Conservation (phyloP, 805 yeast genomes). For the Kockiozyma suomiensis region DNA sequence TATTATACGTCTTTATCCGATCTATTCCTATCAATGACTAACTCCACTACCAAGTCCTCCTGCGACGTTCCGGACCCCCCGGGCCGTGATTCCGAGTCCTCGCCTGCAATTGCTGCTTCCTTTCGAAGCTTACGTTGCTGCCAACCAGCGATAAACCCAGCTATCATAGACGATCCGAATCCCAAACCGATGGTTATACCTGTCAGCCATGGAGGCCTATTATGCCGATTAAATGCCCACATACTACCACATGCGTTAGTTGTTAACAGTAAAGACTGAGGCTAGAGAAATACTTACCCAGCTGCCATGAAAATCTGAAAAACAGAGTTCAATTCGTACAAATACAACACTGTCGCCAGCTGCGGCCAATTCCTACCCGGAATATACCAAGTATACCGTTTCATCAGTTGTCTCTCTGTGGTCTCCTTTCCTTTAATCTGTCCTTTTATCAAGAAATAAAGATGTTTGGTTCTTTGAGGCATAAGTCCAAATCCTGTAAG, state of each 20-base stretch:
- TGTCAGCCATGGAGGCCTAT: conserved; percentile 34
- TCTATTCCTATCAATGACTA: background rate
- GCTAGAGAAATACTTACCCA: conserved; percentile 22
- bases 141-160: conserved; percentile 21
- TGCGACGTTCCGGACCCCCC: background rate
- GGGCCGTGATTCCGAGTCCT: background rate
- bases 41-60: background rate
- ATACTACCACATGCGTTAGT: conserved; percentile 8
- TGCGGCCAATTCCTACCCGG: conserved; percentile 16
- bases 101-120: background rate
- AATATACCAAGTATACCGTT: conserved; percentile 29
- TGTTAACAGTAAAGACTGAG: background rate
- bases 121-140: conserved; percentile 15
- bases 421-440: conserved; percentile 7
- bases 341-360: conserved; percentile 26
- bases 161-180: conserved; percentile 22
- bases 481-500: conserved; percentile 33
- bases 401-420: conserved; percentile 11
- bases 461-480: conserved; percentile 32
- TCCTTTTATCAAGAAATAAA: conserved; percentile 25
- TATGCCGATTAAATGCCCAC: conserved; percentile 35
- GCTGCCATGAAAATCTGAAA: conserved; percentile 33
- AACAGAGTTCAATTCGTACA: conserved; percentile 29
- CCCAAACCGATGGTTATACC: conserved; percentile 32
- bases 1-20: background rate